Conservation (phyloP, 2,329 filamentous ascomycete genomes). For the Fusarium miscanthi region DNA sequence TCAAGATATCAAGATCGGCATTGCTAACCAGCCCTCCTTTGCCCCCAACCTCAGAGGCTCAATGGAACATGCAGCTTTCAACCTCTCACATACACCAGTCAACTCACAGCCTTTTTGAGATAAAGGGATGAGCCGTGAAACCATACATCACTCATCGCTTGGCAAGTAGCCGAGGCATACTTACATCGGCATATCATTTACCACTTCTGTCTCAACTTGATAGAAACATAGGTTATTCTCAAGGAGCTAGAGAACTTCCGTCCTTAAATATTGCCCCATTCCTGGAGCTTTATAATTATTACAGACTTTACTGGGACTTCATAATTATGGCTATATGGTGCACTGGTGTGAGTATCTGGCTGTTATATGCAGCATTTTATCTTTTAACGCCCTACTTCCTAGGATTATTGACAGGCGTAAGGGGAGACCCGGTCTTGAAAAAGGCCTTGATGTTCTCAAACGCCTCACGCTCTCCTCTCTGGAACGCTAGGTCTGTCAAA, state of each 20-base stretch:
- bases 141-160: background rate
- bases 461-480: constrained; percentile 57
- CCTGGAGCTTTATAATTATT: background rate
- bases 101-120: background rate
- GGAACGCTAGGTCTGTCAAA: constrained; percentile 56
- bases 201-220: background rate
- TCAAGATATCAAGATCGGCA: background rate
- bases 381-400: background rate
- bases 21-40: background rate
- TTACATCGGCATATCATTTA: background rate
- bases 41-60: background rate
- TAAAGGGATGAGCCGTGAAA: background rate
- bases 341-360: background rate
- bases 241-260: background rate
- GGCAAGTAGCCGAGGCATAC: background rate
- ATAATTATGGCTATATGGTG: background rate
- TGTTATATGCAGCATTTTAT: background rate
- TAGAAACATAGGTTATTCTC: too few species aligned
- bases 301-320: background rate
- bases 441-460: constrained; percentile 58
- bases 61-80: background rate
- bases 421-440: constrained; percentile 53
- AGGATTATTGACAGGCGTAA: constrained; percentile 50
- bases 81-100: background rate
- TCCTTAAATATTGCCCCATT: background rate